These are phyloP conservation scores for Wickerhamiella alocasiicola DNA, from an alignment of 805 yeast species.

Conservation along the genomic window DNA sequence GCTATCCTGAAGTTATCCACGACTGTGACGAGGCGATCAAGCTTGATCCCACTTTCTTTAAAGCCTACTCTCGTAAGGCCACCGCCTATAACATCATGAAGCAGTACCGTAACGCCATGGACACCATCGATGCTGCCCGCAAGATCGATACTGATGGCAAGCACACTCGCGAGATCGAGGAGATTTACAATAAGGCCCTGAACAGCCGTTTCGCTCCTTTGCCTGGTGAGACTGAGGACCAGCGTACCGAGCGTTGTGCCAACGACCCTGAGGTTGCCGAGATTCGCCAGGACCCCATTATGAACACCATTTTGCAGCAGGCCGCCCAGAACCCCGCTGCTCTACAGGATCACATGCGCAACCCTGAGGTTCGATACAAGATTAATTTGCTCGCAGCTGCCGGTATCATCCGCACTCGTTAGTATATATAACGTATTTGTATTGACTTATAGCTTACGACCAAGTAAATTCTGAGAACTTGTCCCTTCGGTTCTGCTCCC, in stretches of 20 bases:
- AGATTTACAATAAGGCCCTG: constrained; percentile 63
- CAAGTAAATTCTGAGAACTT: background rate
- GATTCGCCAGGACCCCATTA: constrained; percentile 90
- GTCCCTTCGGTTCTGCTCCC: background rate
- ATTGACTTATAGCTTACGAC: background rate
- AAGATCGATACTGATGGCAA: constrained; percentile 52
- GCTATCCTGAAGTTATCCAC: constrained; percentile 90
- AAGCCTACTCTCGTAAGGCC: constrained; percentile 96
- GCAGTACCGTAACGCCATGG: constrained; percentile 70
- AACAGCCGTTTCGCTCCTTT: constrained; percentile 63
- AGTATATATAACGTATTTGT: too few relatives aligned
- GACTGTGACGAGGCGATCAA: constrained; percentile 87
- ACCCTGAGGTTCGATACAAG: constrained; percentile 84
- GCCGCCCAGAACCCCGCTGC: constrained; percentile 95
- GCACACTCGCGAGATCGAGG: constrained; percentile 67
- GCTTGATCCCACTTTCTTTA: constrained; percentile 76
- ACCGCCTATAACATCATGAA: constrained; percentile 83
- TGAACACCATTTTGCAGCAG: constrained; percentile 89
- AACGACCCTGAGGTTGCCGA: constrained; percentile 89
- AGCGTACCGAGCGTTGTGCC: constrained; percentile 79
- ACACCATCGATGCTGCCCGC: constrained; percentile 69
- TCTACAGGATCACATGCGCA: constrained; percentile 92
- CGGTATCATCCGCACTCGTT: constrained; percentile 88
- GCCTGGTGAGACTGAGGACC: constrained; percentile 86
- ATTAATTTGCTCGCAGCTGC: constrained; percentile 85